phyloP scores from a whole-genome alignment of 805 yeast species.

The Nakazawaea ishiwadae region DNA sequence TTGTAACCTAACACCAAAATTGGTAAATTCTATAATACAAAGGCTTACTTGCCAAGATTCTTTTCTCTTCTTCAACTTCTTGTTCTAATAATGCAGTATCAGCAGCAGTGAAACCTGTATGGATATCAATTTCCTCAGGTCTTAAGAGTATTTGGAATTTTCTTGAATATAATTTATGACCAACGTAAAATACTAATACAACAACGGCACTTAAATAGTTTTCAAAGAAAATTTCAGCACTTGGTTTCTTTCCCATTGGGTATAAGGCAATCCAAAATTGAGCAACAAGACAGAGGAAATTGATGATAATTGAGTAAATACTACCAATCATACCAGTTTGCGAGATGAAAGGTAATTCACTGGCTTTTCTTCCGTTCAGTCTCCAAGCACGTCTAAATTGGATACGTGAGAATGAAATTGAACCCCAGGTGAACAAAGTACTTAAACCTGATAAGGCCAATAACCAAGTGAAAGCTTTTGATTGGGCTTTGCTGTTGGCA shows the following conservation, averaged over 20 bases:
- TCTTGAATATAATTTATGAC: conserved; percentile 46
- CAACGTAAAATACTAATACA: conserved; percentile 43
- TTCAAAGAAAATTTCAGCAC: conserved; percentile 48
- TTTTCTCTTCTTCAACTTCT: conserved; percentile 45
- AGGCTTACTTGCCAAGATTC: conserved; percentile 19
- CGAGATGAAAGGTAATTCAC: conserved; percentile 37
- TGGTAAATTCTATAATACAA: conserved; percentile 32
- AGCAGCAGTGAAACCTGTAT: conserved; percentile 54
- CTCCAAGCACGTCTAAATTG: conserved; percentile 42
- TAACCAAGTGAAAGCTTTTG: conserved; percentile 40
- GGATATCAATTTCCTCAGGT: conserved; percentile 52
- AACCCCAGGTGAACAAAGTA: conserved; percentile 45
- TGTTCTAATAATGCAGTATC: conserved; percentile 48
- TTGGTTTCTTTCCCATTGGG: conserved; percentile 45
- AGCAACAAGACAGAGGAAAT: conserved; percentile 46
- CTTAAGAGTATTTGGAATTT: conserved; percentile 31
- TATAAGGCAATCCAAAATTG: conserved; percentile 66
- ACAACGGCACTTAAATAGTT: conserved; percentile 55
- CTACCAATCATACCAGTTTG: conserved; percentile 41
- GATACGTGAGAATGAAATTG: conserved; percentile 38
- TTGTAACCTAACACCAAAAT: conserved; percentile 39
- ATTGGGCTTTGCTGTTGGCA: conserved; percentile 35
- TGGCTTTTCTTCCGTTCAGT: conserved; percentile 34
- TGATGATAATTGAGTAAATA: conserved; percentile 35
- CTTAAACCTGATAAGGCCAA: conserved; percentile 46